phyloP scores from a whole-genome alignment of 306 rosid genomes.

The Trifolium repens region DNA sequence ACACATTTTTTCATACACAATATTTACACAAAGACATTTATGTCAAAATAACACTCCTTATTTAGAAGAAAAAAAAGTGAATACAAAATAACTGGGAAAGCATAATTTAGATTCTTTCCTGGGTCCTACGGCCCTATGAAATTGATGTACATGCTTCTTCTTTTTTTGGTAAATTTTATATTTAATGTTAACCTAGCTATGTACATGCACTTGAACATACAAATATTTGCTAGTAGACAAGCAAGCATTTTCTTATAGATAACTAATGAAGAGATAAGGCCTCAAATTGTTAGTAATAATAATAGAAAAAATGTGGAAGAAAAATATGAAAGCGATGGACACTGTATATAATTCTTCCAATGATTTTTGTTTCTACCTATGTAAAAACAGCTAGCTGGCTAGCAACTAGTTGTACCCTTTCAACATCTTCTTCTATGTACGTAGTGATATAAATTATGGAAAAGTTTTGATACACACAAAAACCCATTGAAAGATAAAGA shows the following conservation, averaged over 20 bases:
- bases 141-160: not conserved
- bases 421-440: slow-evolving; percentile 1
- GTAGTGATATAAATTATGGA: not conserved
- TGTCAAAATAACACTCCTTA: too few relatives aligned
- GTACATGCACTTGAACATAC: not conserved
- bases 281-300: not conserved
- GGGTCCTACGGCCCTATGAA: too few relatives aligned
- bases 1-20: too few relatives aligned
- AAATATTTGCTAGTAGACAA: not conserved
- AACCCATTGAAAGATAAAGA: too few relatives aligned
- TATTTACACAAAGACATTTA: too few relatives aligned
- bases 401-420: slow-evolving; percentile 14
- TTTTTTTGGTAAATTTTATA: too few relatives aligned
- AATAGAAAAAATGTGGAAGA: not conserved
- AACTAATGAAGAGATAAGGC: not conserved
- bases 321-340: slow-evolving; percentile 31
- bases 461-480: too few relatives aligned
- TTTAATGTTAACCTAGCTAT: too few relatives aligned
- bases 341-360: too few relatives aligned
- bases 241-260: not conserved
- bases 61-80: too few relatives aligned
- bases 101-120: too few relatives aligned
- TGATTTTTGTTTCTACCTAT: not conserved
- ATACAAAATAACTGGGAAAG: too few relatives aligned
- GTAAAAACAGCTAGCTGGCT: slow-evolving; percentile 15